phyloP scores from a whole-genome alignment of 768 basidiomycete genomes.

The Naematelia encephala region DNA sequence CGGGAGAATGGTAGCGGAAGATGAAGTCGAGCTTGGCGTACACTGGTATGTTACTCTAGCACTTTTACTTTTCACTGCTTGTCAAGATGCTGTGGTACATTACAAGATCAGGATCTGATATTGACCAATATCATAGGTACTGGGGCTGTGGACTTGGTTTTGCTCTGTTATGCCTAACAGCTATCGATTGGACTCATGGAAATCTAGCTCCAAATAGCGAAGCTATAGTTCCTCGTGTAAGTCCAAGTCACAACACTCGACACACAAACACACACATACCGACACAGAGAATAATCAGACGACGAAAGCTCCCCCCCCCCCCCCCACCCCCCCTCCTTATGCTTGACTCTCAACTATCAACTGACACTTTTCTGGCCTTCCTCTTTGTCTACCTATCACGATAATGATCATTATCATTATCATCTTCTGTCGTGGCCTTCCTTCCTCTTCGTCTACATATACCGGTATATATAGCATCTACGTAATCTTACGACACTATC shows the following conservation, averaged over 20 bases:
- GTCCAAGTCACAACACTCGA: neutral
- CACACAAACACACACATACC: no score
- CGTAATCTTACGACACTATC: constrained; percentile 11
- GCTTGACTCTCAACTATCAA: no score
- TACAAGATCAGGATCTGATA: neutral
- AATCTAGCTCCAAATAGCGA: constrained; percentile 16
- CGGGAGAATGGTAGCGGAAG: constrained; percentile 21
- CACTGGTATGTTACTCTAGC: constrained; percentile 5
- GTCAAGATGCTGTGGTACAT: no score
- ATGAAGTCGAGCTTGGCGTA: constrained; percentile 21
- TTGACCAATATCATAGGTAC: constrained; percentile 24
- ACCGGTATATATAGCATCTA: constrained; percentile 7
- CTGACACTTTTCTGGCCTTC: no score
- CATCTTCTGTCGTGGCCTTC: no score
- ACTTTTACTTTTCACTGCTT: neutral
- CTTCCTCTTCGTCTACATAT: no score
- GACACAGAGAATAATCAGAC: no score
- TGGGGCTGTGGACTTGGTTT: constrained; percentile 40
- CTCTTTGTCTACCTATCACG: no score
- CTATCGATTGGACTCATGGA: constrained; percentile 32
- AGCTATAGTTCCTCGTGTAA: constrained; percentile 21
- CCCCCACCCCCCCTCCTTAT: no score
- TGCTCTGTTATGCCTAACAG: constrained; percentile 24
- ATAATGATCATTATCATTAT: no score
- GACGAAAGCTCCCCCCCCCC: no score